Evolutionary conservation across 306 rosid genomes (phyloP), one percentile per base, ranked within the genome.

Genomic region (Quercus variabilis): DNA sequence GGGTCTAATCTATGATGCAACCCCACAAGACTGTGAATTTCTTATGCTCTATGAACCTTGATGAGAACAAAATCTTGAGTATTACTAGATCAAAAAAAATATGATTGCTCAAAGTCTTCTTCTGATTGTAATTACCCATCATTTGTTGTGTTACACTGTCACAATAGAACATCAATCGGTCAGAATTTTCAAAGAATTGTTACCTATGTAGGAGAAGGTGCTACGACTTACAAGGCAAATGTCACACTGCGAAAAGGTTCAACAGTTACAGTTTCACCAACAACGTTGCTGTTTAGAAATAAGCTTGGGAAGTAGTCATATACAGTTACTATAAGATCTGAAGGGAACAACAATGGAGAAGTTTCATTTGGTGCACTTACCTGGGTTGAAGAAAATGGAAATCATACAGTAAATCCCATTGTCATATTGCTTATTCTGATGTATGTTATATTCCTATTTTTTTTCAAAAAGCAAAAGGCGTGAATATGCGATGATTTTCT

Each of bases 81-180:
- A 81, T 88, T 55, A 85, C 88, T 12, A 81, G 89, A 62, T 84
- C 86, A 54, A 10, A 8, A 10, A 2, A 74, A 79, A 26, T 87
- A 86, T 14, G 69, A 54, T 3, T 88, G 87, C 71, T 81, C 76
- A 11, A 74, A 76, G n/a, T 82, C 90, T n/a, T 84, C 86, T 3
- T 65, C 63, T 17, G 89, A 86, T 79, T 78, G 85, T 35, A 88
- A 91, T 71, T 83, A 87, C 57, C 94, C 94, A 23, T 88, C 92
- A 1, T 86, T 90, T 75, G 73, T 88, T 10, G 76, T 69, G 4
- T 67, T 76, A 5, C 80, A 76, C 21, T 60, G 35, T 1, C 74
- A 58, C 43, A 35, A 68, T 63, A 76, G 76, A 35, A 80, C 25
- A 14, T 59, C 55, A 18, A 26, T 23, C 8, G 74, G 71, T 1